Evolutionary conservation across 2,329 filamentous ascomycete species (phyloP), one percentile per base, ranked within the genome.

Genomic region (Alternaria panax): DNA sequence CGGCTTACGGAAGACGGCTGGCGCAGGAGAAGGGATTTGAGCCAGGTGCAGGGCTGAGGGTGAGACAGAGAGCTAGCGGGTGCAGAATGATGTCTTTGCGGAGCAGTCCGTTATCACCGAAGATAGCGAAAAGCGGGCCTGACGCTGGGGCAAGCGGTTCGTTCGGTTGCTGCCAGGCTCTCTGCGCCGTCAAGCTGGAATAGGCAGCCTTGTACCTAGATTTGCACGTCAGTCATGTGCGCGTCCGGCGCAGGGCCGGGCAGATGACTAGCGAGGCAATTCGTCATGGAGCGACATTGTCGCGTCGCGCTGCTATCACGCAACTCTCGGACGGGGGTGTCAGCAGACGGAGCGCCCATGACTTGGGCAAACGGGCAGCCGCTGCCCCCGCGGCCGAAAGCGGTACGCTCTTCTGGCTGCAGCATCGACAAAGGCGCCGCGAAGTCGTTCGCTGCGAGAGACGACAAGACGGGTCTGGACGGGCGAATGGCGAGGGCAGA

Each of bases 191-290:
- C 51, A 55, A 57, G 48, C 62, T 64, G 30, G 61, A 64, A 63
- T 55, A 66, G 70, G 70, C 64, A 70, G 68, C 40, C 60, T 51
- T 63, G 68, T 74, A 74, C 68, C 65, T 71, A 72, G 64, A 70
- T 70, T 68, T 60, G 65, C 66, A 65, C 62, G 59, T 66, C 66
- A 72, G 71, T 73, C 69, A 72, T 71, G 68, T 70, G 71, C 66
- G 60, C 61, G 66, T 67, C 68, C 65, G 70, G 71, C 73, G 72
- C 66, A 73, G 66, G 70, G 68, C 66, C 65, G 64, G 59, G 61
- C 73, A 72, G 73, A 70, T 75, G 74, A 76, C 74, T 68, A 71
- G 69, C 60, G 60, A 48, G 53, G 50, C 59, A 38, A 50, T 62
- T 65, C 64, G 71, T 72, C 71, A 72, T 69, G 53, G 56, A 60